phyloP scores from a whole-genome alignment of 768 basidiomycete genomes.

The Hygrophoropsis aurantiaca region DNA sequence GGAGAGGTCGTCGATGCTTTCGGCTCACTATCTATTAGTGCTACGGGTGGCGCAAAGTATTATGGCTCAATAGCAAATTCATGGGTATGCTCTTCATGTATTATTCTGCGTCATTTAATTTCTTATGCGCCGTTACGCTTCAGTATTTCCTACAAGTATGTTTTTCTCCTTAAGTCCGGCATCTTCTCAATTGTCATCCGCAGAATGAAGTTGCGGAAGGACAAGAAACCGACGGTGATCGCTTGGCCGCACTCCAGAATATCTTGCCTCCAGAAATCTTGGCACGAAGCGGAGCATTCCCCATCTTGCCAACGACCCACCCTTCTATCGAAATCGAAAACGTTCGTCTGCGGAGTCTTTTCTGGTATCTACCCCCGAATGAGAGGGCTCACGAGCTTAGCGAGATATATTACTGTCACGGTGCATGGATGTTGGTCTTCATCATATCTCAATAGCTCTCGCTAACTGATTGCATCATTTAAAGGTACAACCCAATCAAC shows the following conservation, averaged over 20 bases:
- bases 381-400: slow-evolving; percentile 62
- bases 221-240: slow-evolving; percentile 47
- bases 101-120: slow-evolving; percentile 6
- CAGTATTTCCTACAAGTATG: slow-evolving; percentile 77
- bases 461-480: no score
- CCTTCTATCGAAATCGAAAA: slow-evolving; percentile 38
- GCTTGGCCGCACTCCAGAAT: slow-evolving; percentile 47
- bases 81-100: slow-evolving; percentile 48
- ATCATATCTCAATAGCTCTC: slow-evolving; percentile 3
- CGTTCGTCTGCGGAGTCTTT: slow-evolving; percentile 54
- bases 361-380: slow-evolving; percentile 68
- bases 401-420: slow-evolving; percentile 60
- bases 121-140: slow-evolving; percentile 12
- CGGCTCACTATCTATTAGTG: slow-evolving; percentile 72
- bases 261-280: slow-evolving; percentile 65
- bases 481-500: slow-evolving; percentile 68
- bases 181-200: slow-evolving; percentile 8
- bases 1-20: slow-evolving; percentile 78
- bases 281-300: slow-evolving; percentile 62
- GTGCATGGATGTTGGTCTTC: slow-evolving; percentile 66
- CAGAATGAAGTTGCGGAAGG: slow-evolving; percentile 65
- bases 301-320: slow-evolving; percentile 47
- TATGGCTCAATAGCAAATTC: slow-evolving; percentile 77
- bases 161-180: slow-evolving; percentile 2
- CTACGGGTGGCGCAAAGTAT: slow-evolving; percentile 73